These are phyloP conservation scores for Nepenthes alata DNA, from an alignment of 179 eudicot species.

Conservation along the genomic window DNA sequence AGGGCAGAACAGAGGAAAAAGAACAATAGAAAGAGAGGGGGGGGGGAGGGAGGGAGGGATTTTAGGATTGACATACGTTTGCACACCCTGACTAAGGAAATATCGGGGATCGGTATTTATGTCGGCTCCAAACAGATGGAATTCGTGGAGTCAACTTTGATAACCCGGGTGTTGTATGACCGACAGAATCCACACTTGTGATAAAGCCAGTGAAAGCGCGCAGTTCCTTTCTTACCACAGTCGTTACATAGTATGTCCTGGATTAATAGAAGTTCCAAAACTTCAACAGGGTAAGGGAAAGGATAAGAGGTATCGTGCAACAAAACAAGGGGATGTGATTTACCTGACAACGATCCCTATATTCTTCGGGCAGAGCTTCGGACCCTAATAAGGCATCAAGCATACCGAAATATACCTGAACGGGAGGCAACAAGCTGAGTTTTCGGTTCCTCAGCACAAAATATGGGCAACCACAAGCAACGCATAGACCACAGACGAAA, in stretches of 20 bases:
- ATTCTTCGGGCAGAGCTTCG: constrained; percentile 83
- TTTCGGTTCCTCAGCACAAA: too few species aligned
- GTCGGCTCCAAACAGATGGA: constrained; percentile 14
- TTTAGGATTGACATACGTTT: too few species aligned
- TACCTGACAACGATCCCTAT: constrained; percentile 70
- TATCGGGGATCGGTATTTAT: neutral
- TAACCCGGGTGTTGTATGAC: constrained; percentile 82
- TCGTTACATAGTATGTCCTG: constrained; percentile 95
- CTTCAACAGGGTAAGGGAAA: neutral
- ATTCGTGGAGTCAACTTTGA: constrained; percentile 24
- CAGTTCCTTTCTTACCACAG: constrained; percentile 71
- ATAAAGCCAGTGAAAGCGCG: constrained; percentile 91
- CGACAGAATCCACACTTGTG: constrained; percentile 86
- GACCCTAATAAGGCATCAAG: constrained; percentile 87
- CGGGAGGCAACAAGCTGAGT: neutral
- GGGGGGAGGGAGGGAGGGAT: too few species aligned
- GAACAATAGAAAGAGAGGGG: too few species aligned
- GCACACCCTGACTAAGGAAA: too few species aligned
- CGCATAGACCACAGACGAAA: too few species aligned
- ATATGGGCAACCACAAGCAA: too few species aligned
- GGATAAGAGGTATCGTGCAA: neutral
- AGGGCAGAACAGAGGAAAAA: too few species aligned
- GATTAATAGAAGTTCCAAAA: constrained; percentile 7
- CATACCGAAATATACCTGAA: constrained; percentile 82
- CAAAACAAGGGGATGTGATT: constrained; percentile 6